These are phyloP conservation scores for Linnemannia schmuckeri DNA, from an alignment of 192 early-diverging fungal species.

Conservation along the genomic window DNA sequence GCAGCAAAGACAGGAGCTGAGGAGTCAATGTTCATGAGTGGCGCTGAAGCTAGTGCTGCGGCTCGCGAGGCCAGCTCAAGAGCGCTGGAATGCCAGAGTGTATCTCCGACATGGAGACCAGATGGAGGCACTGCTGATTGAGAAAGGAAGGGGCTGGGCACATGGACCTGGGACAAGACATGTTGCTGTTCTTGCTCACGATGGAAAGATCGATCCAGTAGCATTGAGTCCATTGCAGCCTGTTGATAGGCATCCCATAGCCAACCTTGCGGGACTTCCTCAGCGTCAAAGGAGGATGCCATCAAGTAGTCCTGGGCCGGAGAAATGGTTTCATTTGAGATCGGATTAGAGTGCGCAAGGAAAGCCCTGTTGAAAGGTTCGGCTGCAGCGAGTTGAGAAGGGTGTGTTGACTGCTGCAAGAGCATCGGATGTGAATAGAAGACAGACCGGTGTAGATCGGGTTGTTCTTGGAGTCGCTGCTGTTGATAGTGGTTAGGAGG, in stretches of 20 bases:
- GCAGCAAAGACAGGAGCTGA: background rate
- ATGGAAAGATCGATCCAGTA: background rate
- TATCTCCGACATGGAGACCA: background rate
- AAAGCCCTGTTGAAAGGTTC: background rate
- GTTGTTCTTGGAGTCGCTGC: background rate
- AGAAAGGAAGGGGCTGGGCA: background rate
- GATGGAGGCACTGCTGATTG: background rate
- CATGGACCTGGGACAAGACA: background rate
- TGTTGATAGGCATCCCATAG: conserved; percentile 6
- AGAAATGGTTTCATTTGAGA: background rate
- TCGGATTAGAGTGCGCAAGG: background rate
- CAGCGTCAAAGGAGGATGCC: background rate
- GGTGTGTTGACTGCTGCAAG: background rate
- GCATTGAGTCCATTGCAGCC: background rate
- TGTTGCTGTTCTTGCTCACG: background rate
- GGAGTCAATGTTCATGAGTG: background rate
- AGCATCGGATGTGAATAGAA: background rate
- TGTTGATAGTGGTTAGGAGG: background rate
- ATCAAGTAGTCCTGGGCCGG: background rate
- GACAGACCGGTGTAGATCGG: background rate
- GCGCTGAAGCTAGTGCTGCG: background rate
- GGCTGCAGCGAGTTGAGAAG: background rate
- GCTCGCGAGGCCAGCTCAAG: background rate
- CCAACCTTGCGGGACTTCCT: background rate
- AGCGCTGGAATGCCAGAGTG: background rate